Evolutionary conservation across 345 rosid genomes (phyloP).

Genomic region (Salix udensis): DNA sequence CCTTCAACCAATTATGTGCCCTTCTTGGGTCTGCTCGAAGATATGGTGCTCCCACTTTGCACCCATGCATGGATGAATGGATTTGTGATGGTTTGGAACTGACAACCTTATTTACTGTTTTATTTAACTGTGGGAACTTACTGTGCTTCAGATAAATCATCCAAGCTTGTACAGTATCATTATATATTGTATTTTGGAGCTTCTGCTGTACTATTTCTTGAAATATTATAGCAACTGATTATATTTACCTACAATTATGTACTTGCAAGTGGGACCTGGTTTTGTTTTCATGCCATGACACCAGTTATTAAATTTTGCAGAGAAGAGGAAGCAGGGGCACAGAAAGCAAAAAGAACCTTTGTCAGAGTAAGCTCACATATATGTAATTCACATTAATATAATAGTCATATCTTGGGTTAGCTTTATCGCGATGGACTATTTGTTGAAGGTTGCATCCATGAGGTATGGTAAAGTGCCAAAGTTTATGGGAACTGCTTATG

Average conservation of each 20-base stretch:
- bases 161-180: background rate
- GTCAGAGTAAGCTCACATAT: slow-evolving; percentile 39
- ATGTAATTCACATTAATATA: background rate
- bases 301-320: slow-evolving; percentile 22
- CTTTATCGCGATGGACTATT: background rate
- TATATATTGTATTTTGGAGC: background rate
- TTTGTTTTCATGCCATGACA: background rate
- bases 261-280: background rate
- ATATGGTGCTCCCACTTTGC: background rate
- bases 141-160: background rate
- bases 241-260: background rate
- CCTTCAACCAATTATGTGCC: background rate
- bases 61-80: background rate
- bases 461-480: background rate
- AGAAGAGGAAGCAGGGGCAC: slow-evolving; percentile 21
- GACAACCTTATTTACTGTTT: background rate
- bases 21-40: background rate
- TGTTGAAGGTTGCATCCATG: background rate
- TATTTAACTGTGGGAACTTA: background rate
- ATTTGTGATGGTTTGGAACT: background rate
- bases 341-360: slow-evolving; percentile 28
- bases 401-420: background rate
- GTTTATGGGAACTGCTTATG: background rate
- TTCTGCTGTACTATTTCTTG: background rate
- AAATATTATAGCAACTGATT: background rate